Percentiles rank a stretch among this genome's conserved stretches.
Evolutionary conservation across 2,329 filamentous ascomycete species (phyloP).

Genomic region (Rhynchosporium graminicola): DNA sequence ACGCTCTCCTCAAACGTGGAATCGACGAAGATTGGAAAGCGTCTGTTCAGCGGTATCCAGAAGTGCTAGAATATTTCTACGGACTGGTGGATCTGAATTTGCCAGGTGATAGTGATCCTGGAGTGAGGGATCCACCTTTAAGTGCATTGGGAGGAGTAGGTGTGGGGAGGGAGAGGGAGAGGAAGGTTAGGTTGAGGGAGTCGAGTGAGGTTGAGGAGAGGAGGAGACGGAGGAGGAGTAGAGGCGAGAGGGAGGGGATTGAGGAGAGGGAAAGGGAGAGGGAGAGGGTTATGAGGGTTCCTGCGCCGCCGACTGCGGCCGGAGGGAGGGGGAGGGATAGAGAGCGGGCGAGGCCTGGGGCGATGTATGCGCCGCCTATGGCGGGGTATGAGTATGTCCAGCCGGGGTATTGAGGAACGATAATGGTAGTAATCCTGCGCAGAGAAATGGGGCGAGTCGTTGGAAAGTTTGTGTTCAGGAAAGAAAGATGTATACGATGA

Average conservation of each 20-base stretch:
- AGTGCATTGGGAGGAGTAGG: slow-evolving; percentile 42
- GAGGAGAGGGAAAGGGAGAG: slow-evolving; percentile 22
- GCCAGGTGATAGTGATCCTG: slow-evolving; percentile 61
- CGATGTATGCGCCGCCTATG: slow-evolving; percentile 17
- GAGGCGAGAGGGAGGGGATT: slow-evolving; percentile 4
- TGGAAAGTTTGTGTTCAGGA: not conserved
- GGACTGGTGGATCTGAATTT: slow-evolving; percentile 65
- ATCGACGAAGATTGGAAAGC: slow-evolving; percentile 79
- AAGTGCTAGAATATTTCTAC: slow-evolving; percentile 82
- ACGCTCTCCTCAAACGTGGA: slow-evolving; percentile 67
- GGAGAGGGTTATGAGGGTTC: slow-evolving; percentile 19
- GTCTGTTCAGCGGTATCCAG: slow-evolving; percentile 74
- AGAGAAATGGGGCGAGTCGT: not conserved
- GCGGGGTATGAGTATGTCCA: slow-evolving; percentile 15
- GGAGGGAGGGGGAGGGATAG: slow-evolving; percentile 20
- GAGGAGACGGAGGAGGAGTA: slow-evolving; percentile 20
- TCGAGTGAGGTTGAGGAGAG: slow-evolving; percentile 27
- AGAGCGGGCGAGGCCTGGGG: slow-evolving; percentile 20
- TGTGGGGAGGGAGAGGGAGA: slow-evolving; percentile 26
- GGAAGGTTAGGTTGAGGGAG: slow-evolving; percentile 36
- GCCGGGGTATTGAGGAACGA: slow-evolving; percentile 12
- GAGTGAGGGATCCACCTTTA: slow-evolving; percentile 61
- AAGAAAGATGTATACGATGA: not conserved
- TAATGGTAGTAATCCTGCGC: slow-evolving; percentile 2
- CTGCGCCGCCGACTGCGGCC: slow-evolving; percentile 3